phyloP scores from a whole-genome alignment of 192 early-diverging fungal species.

The Phlyctochytrium arcticum region DNA sequence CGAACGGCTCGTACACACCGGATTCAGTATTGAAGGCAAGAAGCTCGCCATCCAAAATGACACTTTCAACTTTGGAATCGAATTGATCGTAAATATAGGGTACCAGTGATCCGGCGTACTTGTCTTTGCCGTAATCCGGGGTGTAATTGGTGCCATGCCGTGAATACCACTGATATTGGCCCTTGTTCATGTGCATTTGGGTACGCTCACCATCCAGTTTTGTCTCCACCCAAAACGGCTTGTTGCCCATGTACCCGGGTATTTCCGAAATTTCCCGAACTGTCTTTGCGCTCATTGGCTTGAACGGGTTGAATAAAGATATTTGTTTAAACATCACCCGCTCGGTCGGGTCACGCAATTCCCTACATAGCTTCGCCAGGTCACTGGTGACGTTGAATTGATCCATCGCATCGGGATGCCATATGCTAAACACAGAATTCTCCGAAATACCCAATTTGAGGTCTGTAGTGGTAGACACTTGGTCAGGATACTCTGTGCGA shows the following conservation, averaged over 20 bases:
- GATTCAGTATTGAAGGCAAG: conserved; percentile 64
- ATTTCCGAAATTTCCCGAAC: conserved; percentile 44
- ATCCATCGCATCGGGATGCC: conserved; percentile 67
- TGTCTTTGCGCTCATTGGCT: conserved; percentile 64
- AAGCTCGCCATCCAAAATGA: conserved; percentile 82
- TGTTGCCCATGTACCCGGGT: conserved; percentile 39
- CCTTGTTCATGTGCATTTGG: conserved; percentile 62
- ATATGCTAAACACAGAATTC: conserved; percentile 59
- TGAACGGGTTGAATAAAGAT: conserved; percentile 56
- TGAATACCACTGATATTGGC: conserved; percentile 53
- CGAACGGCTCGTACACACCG: conserved; percentile 63
- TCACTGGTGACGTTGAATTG: conserved; percentile 65
- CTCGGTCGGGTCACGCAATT: conserved; percentile 48
- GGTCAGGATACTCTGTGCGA: neutral
- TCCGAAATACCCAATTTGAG: conserved; percentile 72
- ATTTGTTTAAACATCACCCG: conserved; percentile 38
- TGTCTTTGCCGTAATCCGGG: conserved; percentile 55
- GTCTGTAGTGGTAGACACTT: conserved; percentile 30
- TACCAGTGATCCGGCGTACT: conserved; percentile 52
- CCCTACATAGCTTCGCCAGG: conserved; percentile 51
- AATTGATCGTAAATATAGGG: conserved; percentile 52
- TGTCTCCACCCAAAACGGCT: conserved; percentile 72
- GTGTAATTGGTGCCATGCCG: conserved; percentile 70
- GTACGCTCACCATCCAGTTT: conserved; percentile 80
- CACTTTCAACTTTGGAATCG: conserved; percentile 45